Evolutionary conservation across 2,329 filamentous ascomycete genomes (phyloP), one percentile per base, ranked within the genome.

Genomic region (Aspergillus eucalypticola): DNA sequence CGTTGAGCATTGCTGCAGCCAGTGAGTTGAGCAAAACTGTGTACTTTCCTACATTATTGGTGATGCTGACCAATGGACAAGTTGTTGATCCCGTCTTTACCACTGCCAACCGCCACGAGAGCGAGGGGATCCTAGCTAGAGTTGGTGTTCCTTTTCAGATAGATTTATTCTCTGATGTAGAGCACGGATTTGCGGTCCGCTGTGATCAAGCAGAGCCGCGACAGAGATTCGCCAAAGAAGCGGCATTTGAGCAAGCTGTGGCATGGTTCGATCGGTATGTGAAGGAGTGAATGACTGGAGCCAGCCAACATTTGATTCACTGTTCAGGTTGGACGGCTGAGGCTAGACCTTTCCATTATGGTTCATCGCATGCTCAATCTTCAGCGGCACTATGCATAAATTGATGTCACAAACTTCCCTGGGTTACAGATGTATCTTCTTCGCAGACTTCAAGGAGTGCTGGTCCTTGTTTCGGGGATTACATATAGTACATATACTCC

Each of bases 131-230:
- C 59, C 78, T 89, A 46, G 73, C 76, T 35, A 75, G 83, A 67
- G 76, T 76, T 2, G 81, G 81, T 11, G 3, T 61, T 4, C 83
- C 85, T 13, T 93, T 89, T 74, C 90, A 94, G 77, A 88, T 93
- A 69, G 89, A 82, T 71, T 78, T 94, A 3, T 93, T 84, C 79
- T 86, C 84, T 0, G 84, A 85, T 56, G 85, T 90, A 15, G 76
- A 78, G 58, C 91, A 94, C 74, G 90, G 90, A 0, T 94, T 93
- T 67, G 79, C 87, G 1, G 86, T 91, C 1, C 84, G 90, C 46
- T 81, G 81, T 39, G 88, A 93, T 71, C 51, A 82, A n/a, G 80
- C 68, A 48, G 79, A 86, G 58, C 82, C 81, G 72, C 60, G 77
- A 25, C 73, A 84, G 68, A 86, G 81, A 70, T 92, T 83, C 67